A percentile compares a stretch with the other conserved stretches of the same genome.
phyloP scores from a whole-genome alignment of 805 yeast genomes.

The Candida ascalaphidarum region DNA sequence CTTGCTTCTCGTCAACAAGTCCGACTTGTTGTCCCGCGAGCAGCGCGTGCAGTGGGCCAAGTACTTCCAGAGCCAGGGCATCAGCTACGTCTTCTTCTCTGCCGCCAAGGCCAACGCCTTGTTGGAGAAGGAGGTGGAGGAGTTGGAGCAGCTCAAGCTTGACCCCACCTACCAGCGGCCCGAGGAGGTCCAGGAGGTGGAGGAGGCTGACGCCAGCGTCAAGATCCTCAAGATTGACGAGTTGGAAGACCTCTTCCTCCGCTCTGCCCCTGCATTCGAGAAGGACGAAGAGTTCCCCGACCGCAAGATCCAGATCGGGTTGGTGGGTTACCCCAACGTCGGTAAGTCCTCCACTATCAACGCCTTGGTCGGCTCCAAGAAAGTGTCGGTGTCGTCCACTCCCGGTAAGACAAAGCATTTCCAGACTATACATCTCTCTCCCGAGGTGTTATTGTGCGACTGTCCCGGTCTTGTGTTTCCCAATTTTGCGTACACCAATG shows the following conservation, averaged over 20 bases:
- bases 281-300: slow-evolving; percentile 50
- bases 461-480: slow-evolving; percentile 99
- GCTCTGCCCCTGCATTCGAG: slow-evolving; percentile 66
- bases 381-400: slow-evolving; percentile 96
- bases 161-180: slow-evolving; percentile 6
- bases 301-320: slow-evolving; percentile 72
- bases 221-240: slow-evolving; percentile 76
- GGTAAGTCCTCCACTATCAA: slow-evolving; percentile 98
- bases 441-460: slow-evolving; percentile 83
- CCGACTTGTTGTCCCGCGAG: slow-evolving; percentile 70
- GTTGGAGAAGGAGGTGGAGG: slow-evolving; percentile 53
- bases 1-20: slow-evolving; percentile 82
- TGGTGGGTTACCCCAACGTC: slow-evolving; percentile 93
- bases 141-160: slow-evolving; percentile 19
- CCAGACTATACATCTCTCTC: slow-evolving; percentile 86
- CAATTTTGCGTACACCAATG: slow-evolving; percentile 92
- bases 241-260: slow-evolving; percentile 69
- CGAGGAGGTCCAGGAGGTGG: slow-evolving; percentile 12
- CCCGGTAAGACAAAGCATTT: slow-evolving; percentile 99
- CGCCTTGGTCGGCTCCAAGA: slow-evolving; percentile 91
- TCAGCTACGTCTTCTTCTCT: slow-evolving; percentile 84
- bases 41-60: slow-evolving; percentile 87
- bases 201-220: slow-evolving; percentile 23
- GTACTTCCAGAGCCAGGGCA: slow-evolving; percentile 60
- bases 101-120: slow-evolving; percentile 79